Base-by-base conservation (phyloP, 2,329 filamentous ascomycete species). In the Cercospora sp. region DNA sequence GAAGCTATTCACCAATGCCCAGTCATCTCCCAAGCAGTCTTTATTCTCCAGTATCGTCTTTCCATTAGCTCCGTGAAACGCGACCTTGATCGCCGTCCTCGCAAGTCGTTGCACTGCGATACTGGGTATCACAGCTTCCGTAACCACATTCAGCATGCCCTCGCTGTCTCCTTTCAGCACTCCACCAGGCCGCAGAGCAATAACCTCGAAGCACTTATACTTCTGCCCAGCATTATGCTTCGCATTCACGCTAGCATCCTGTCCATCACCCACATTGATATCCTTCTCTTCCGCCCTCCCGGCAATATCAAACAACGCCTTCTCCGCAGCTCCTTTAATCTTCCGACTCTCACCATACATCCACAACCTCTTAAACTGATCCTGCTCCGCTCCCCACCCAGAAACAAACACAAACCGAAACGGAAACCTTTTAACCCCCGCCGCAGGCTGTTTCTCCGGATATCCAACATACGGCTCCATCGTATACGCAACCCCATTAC, bases 341-440 rank as follows among this genome's bases (percentile, higher is more conserved):
- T 78, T 78, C 42, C 78, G 65, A 23, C 70, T 75, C 33, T 79
- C 75, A 26, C 68, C 74, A 67, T 70, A 74, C 20, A 75, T 53
- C 81, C 80, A 83, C 39, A 83, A 67, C 13, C 74, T 74, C 60
- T 77, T 77, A 23, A 75, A 76, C 70, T 79, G 76, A 67, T 83
- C 78, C 65, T 79, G 77, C 69, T 82, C 80, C 16, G 80, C 78
- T 23, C 78, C 75, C 60, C 72, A 77, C 13, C 77, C 79, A 60
- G 77, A 79, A 20, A 81, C 69, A 70, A 80, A 83, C 2, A 84
- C 71, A 67, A 84, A 84, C 1, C 81, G 75, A 67, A 84, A 83
- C 39, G 77, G 77, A 59, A 77, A 75, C 63, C 74, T 70, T 31
- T 59, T 63, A 48, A 73, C 71, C 23, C 70, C 75, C 20, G 71